Conservation (phyloP, 2,329 filamentous ascomycete species). For the Penicillium sp. region DNA sequence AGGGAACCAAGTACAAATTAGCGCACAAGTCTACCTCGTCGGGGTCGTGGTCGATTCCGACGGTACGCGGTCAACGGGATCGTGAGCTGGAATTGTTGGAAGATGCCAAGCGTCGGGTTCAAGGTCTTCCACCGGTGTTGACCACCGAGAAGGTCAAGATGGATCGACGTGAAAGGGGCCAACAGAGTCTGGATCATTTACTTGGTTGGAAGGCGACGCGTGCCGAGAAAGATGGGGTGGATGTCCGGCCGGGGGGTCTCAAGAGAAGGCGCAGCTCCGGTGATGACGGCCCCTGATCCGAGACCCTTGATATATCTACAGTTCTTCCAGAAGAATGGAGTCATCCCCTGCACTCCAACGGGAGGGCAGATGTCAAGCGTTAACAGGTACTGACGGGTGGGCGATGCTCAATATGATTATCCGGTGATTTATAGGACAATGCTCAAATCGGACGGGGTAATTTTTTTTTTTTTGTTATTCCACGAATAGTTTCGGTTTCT, state of each 20-base stretch:
- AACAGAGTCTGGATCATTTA: constrained; percentile 27
- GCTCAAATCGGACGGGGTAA: too few species aligned
- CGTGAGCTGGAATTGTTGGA: constrained; percentile 30
- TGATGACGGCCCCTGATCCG: too few species aligned
- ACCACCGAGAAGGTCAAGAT: constrained; percentile 29
- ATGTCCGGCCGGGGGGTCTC: neutral
- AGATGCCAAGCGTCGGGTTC: constrained; percentile 29
- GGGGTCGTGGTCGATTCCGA: constrained; percentile 31
- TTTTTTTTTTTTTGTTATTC: too few species aligned
- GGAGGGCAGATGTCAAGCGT: too few species aligned
- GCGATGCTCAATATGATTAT: too few species aligned
- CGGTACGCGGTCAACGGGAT: constrained; percentile 31
- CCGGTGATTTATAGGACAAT: too few species aligned
- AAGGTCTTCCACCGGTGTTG: constrained; percentile 29
- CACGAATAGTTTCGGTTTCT: too few species aligned
- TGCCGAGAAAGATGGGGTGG: neutral
- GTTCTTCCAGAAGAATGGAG: too few species aligned
- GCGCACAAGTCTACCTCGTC: constrained; percentile 27
- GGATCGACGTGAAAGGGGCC: constrained; percentile 28
- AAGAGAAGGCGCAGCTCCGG: too few species aligned
- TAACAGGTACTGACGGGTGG: too few species aligned
- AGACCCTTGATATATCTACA: too few species aligned
- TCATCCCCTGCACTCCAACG: too few species aligned
- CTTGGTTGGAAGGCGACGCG: constrained; percentile 17
- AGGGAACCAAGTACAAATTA: constrained; percentile 33